These are phyloP conservation scores for Pichia norvegensis DNA, from an alignment of 1,139 yeast species.

Conservation along the genomic window DNA sequence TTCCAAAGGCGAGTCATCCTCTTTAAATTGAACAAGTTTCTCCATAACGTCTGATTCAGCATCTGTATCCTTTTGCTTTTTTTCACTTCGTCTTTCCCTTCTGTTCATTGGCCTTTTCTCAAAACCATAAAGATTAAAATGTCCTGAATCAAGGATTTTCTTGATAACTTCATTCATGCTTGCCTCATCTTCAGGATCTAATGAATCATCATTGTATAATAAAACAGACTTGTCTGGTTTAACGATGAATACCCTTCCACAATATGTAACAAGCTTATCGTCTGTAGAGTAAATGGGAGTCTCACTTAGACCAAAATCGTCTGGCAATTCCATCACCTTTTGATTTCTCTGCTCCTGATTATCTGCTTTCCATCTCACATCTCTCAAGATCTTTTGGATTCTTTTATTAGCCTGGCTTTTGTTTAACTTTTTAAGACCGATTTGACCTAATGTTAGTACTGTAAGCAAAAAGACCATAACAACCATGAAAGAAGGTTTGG, in stretches of 20 bases:
- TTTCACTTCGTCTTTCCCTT: slow-evolving; percentile 14
- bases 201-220: slow-evolving; percentile 10
- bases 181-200: slow-evolving; percentile 8
- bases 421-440: slow-evolving; percentile 11
- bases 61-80: neutral
- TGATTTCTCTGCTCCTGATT: slow-evolving; percentile 6
- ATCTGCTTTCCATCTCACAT: slow-evolving; percentile 18
- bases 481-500: slow-evolving; percentile 11
- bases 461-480: slow-evolving; percentile 6
- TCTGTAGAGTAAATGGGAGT: slow-evolving; percentile 8
- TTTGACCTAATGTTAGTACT: slow-evolving; percentile 12
- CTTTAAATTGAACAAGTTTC: slow-evolving; percentile 10
- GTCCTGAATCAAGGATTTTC: slow-evolving; percentile 12
- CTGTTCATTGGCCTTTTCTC: slow-evolving; percentile 13
- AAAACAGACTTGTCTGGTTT: slow-evolving; percentile 15
- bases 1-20: slow-evolving; percentile 5
- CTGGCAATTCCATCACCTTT: slow-evolving; percentile 16
- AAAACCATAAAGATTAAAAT: slow-evolving; percentile 14
- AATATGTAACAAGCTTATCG: slow-evolving; percentile 17
- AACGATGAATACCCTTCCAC: slow-evolving; percentile 17
- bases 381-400: slow-evolving; percentile 13
- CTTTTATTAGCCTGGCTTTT: slow-evolving; percentile 14
- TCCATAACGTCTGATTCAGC: slow-evolving; percentile 5
- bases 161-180: slow-evolving; percentile 11
- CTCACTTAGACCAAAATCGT: slow-evolving; percentile 3